phyloP scores from a whole-genome alignment of 1,284 basidiomycete species.

The Rhizoctonia solani region DNA sequence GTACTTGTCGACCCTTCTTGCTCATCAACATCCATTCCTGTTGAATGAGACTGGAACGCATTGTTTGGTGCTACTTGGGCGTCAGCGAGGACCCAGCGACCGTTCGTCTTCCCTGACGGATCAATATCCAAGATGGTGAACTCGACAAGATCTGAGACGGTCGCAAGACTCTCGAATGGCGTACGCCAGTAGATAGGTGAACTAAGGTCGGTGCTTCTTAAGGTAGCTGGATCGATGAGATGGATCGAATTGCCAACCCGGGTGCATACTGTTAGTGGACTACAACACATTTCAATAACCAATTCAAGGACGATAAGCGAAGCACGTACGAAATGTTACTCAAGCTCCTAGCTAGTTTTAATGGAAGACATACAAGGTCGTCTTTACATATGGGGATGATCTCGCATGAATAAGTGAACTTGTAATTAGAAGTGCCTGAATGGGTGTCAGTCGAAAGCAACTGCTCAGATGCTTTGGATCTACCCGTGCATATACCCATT shows the following conservation, averaged over 20 bases:
- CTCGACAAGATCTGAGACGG: slow-evolving; percentile 85
- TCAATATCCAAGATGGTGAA: slow-evolving; percentile 97
- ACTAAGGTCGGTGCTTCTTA: slow-evolving; percentile 82
- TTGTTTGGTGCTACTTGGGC: slow-evolving; percentile 90
- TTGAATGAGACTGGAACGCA: slow-evolving; percentile 57
- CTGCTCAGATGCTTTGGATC: slow-evolving; percentile 91
- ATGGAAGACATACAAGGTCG: slow-evolving; percentile 90
- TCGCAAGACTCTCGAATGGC: slow-evolving; percentile 84
- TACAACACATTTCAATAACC: slow-evolving; percentile 38
- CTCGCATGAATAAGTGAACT: slow-evolving; percentile 97
- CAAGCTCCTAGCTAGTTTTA: slow-evolving; percentile 77
- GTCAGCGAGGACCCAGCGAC: slow-evolving; percentile 86
- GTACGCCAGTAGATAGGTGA: slow-evolving; percentile 88
- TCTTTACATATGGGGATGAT: slow-evolving; percentile 98
- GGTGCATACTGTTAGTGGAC: slow-evolving; percentile 82
- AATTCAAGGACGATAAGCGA: background rate
- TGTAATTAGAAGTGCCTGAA: slow-evolving; percentile 91
- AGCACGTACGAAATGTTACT: slow-evolving; percentile 74
- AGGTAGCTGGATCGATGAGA: slow-evolving; percentile 85
- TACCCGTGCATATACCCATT: slow-evolving; percentile 44
- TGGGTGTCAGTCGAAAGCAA: slow-evolving; percentile 93
- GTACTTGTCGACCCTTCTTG: slow-evolving; percentile 50
- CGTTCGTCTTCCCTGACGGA: slow-evolving; percentile 68
- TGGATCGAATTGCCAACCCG: slow-evolving; percentile 93
- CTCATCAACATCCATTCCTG: slow-evolving; percentile 53